Base-by-base conservation (phyloP, 192 early-diverging fungal species). In the Umbelopsis isabellina region DNA sequence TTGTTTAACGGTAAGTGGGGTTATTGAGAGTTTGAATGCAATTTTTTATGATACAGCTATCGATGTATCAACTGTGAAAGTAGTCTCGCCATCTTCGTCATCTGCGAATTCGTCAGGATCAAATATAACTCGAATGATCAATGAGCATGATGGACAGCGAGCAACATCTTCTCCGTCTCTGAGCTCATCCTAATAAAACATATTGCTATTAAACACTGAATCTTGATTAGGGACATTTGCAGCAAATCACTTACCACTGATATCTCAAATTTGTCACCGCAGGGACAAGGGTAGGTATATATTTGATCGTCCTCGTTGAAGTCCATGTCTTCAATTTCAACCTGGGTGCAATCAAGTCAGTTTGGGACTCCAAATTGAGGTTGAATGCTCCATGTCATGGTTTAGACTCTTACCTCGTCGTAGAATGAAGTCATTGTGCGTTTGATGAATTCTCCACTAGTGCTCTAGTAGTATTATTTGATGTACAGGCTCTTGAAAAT, bases 231-330 rank as follows among this genome's bases (percentile, higher is more conserved):
- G 11, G n/a, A 51, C 18, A 35, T 18, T 47, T 2, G 16, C 48
- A 49, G 15, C n/a, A 41, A 11, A 41, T n/a, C 52, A 64, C 66
- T 52, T 81, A 90, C 90, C 77, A 87, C 75, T 5, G 91, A 89
- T 70, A 97, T 97, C 72, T 92, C 83, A 75, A 98, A 98, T 23
- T 88, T 86, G 87, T 98, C 97, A 13, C 97, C 97, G 82, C 97
- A 98, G 2, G 97, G 97, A 76, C 95, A 98, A 27, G 97, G 97
- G 74, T 96, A 98, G 55, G 85, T 86, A 84, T 95, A 98, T 13
- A 87, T 82, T 66, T 89, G 80, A 25, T 82, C 86, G 44, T 94
- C 92, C 75, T 94, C 91, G 71, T 95, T 91, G 76, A 91, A 98
- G 65, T 94, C 93, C 88, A 98, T 92, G 79, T 98, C 97, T 77